Base-by-base conservation (phyloP, 345 rosid genomes). In the Rhizophora mangle region DNA sequence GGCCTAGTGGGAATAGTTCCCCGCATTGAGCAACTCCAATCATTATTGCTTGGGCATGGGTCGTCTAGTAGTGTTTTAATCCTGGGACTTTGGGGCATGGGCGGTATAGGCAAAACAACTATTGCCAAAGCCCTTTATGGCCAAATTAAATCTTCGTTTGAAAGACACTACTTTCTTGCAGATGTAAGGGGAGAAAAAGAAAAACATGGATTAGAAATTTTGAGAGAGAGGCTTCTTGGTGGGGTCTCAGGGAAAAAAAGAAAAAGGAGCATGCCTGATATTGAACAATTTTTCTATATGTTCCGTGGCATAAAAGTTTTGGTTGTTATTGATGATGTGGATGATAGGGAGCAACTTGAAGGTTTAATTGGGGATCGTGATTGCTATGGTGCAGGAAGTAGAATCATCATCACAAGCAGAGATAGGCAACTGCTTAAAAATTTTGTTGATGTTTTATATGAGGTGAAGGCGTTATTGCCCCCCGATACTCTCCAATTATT, bases 331-430 rank as follows among this genome's bases (percentile, higher is more conserved):
- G 72, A 68, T 29, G 72, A 68, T 2, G 72, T 68, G 8, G 30
- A 59, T 10, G 26, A 18, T 18, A 18, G 10, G 1, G 27, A 9
- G 64, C 64, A 68, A 47, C 29, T 68, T 6, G 72, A 56, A 1
- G 27, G 16, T 20, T 39, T 58, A 10, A 15, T 27, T 18, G 55
- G 39, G 18, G 10, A 37, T 22, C 43, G 21, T 26, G 19, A 19
- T 66, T 20, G 20, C 3, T 66, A 30, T 66, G 47, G 60, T 29
- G 24, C 46, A 29, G 69, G 69, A 11, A 66, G 60, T 31, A 66
- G n/a, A 18, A 66, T 66, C n/a, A 20, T 66, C 30, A 9, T 65
- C 26, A 65, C 68, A 26, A 65, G 58, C 21, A 29, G 68, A 24
- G 39, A 65, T 19, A 49, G 1, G 18, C 69, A 66, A 21, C 8